phyloP scores from a whole-genome alignment of 768 basidiomycete species.

The Psilocybe tampanensis region DNA sequence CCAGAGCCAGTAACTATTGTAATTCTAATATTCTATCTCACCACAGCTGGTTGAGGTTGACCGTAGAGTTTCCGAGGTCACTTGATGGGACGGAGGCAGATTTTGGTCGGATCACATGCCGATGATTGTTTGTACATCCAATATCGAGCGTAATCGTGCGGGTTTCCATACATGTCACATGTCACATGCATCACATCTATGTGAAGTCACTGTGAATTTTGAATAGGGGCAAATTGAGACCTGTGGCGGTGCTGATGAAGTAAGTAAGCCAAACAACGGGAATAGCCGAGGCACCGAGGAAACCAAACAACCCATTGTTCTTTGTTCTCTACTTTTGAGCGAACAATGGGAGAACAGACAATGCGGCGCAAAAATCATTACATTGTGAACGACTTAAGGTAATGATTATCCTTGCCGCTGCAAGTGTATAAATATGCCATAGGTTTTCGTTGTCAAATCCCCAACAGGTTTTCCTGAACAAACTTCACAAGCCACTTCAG shows the following conservation, averaged over 20 bases:
- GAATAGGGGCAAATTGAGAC: background rate
- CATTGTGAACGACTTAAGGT: background rate
- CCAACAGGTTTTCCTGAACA: slow-evolving; percentile 25
- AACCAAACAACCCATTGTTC: slow-evolving; percentile 2
- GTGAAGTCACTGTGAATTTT: too few species aligned
- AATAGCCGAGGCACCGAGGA: background rate
- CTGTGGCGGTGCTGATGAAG: background rate
- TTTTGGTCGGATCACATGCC: too few species aligned
- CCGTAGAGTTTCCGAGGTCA: too few species aligned
- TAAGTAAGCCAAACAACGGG: background rate
- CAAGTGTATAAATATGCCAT: slow-evolving; percentile 18
- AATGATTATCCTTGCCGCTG: background rate
- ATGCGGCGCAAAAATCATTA: slow-evolving; percentile 3
- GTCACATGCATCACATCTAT: too few species aligned
- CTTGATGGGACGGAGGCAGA: too few species aligned
- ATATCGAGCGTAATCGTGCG: too few species aligned
- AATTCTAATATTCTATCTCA: too few species aligned
- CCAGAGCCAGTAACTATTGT: too few species aligned
- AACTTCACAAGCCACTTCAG: slow-evolving; percentile 8
- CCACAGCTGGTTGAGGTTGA: too few species aligned
- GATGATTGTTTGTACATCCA: too few species aligned
- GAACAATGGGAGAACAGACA: slow-evolving; percentile 8
- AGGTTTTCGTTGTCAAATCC: background rate
- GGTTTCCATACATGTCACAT: too few species aligned
- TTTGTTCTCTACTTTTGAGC: background rate